Evolutionary conservation across 1,284 basidiomycete species (phyloP).

Genomic region (Xerocomus amazonicus): DNA sequence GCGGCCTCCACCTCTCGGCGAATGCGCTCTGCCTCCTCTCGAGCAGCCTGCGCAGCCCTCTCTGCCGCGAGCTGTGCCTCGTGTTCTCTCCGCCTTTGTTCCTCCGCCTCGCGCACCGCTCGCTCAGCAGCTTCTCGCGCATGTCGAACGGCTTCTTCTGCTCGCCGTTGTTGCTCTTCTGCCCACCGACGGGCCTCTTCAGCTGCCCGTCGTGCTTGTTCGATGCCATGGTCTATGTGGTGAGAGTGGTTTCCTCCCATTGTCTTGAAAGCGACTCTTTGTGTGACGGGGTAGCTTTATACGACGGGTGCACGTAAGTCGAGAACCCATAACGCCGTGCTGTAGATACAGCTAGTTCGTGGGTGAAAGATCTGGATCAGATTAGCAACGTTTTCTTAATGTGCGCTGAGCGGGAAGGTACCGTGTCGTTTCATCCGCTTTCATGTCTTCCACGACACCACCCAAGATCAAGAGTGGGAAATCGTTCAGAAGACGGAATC

Average conservation of each 20-base stretch:
- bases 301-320: no score
- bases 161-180: slow-evolving; percentile 22
- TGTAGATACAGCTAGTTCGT: no score
- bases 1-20: slow-evolving; percentile 21
- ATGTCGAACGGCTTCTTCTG: slow-evolving; percentile 20
- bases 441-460: no score
- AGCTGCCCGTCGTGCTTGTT: slow-evolving; percentile 17
- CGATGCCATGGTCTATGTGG: slow-evolving; percentile 29
- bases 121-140: slow-evolving; percentile 25
- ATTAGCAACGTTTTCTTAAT: no score
- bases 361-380: no score
- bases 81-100: slow-evolving; percentile 11
- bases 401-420: neutral
- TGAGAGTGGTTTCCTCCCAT: slow-evolving; percentile 31
- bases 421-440: neutral
- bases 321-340: no score
- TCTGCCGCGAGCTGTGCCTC: slow-evolving; percentile 21
- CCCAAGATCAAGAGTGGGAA: slow-evolving; percentile 7
- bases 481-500: neutral
- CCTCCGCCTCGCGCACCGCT: slow-evolving; percentile 24
- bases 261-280: neutral
- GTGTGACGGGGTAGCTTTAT: neutral
- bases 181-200: slow-evolving; percentile 25
- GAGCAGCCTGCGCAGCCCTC: slow-evolving; percentile 26
- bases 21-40: slow-evolving; percentile 23